These are phyloP conservation scores for Entonaema liquescens DNA, from an alignment of 495 filamentous ascomycete genomes.

Conservation along the genomic window DNA sequence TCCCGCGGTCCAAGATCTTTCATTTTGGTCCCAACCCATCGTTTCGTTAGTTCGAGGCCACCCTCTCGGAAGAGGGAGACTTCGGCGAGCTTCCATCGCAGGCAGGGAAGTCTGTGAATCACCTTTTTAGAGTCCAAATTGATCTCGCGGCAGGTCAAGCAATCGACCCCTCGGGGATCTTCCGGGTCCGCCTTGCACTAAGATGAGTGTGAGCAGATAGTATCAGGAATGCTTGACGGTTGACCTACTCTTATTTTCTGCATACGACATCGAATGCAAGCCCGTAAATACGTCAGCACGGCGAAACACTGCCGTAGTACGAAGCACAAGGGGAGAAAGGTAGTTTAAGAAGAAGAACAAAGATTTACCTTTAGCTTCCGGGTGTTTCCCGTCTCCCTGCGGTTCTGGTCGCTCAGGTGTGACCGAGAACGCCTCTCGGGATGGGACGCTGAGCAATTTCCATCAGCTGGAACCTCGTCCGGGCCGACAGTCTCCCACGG, in stretches of 20 bases:
- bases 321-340: not conserved
- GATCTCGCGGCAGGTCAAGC: slow-evolving; percentile 49
- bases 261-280: slow-evolving; percentile 56
- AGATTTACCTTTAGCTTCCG: slow-evolving; percentile 43
- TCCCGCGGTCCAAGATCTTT: slow-evolving; percentile 47
- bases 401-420: slow-evolving; percentile 21
- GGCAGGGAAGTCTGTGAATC: slow-evolving; percentile 53
- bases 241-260: slow-evolving; percentile 54
- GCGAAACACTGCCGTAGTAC: not conserved
- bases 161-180: slow-evolving; percentile 43
- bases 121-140: slow-evolving; percentile 54
- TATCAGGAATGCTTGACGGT: slow-evolving; percentile 10
- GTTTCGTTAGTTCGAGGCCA: slow-evolving; percentile 49
- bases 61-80: slow-evolving; percentile 50
- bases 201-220: slow-evolving; percentile 18
- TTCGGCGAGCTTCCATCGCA: slow-evolving; percentile 51
- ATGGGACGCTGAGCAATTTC: not conserved
- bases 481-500: not conserved
- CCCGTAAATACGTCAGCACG: slow-evolving; percentile 33
- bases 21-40: slow-evolving; percentile 51
- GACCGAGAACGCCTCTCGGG: slow-evolving; percentile 27
- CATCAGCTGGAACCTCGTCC: slow-evolving; percentile 13
- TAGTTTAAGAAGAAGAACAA: not conserved
- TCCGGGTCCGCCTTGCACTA: slow-evolving; percentile 45
- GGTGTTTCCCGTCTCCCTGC: slow-evolving; percentile 48